Percentiles rank a stretch among this genome's conserved stretches.
phyloP scores from a whole-genome alignment of 1,284 basidiomycete genomes.

The Neotropicomus parvogracilis region DNA sequence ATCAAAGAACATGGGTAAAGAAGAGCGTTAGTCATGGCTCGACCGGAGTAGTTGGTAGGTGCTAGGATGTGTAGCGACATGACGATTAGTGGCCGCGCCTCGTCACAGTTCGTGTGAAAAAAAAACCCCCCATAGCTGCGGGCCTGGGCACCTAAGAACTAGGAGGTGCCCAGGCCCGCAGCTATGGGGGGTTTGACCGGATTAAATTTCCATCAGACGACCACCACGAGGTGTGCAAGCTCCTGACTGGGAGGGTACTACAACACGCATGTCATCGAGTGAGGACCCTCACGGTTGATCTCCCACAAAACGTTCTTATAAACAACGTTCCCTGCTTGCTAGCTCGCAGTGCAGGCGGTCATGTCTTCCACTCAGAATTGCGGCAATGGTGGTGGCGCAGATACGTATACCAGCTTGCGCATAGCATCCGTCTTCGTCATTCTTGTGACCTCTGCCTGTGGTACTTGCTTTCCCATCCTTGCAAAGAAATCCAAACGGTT shows the following conservation, averaged over 20 bases:
- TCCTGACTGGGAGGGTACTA: slow-evolving; percentile 28
- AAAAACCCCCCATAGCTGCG: too few relatives aligned
- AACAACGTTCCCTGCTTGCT: background rate
- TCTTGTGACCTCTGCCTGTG: slow-evolving; percentile 61
- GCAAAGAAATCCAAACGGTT: slow-evolving; percentile 58
- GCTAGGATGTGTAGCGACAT: background rate
- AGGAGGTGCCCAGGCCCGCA: too few relatives aligned
- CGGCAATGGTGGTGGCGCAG: slow-evolving; percentile 36
- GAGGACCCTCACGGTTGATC: slow-evolving; percentile 30
- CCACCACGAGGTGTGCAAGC: too few relatives aligned
- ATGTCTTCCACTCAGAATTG: slow-evolving; percentile 30
- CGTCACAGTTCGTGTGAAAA: too few relatives aligned
- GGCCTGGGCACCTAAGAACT: too few relatives aligned
- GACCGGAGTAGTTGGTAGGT: slow-evolving; percentile 1
- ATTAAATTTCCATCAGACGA: background rate
- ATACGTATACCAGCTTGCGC: slow-evolving; percentile 48
- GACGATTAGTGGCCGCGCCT: too few relatives aligned
- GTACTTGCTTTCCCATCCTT: slow-evolving; percentile 82
- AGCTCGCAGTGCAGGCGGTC: background rate
- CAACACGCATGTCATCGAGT: background rate
- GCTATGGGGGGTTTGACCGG: too few relatives aligned
- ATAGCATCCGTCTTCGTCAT: slow-evolving; percentile 90
- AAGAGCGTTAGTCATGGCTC: background rate
- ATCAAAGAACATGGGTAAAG: slow-evolving; percentile 20
- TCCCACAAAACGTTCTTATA: slow-evolving; percentile 19